Evolutionary conservation across 208 protist species (phyloP), one percentile per base, ranked within the genome.

Genomic region (Trypanosoma scelopori): DNA sequence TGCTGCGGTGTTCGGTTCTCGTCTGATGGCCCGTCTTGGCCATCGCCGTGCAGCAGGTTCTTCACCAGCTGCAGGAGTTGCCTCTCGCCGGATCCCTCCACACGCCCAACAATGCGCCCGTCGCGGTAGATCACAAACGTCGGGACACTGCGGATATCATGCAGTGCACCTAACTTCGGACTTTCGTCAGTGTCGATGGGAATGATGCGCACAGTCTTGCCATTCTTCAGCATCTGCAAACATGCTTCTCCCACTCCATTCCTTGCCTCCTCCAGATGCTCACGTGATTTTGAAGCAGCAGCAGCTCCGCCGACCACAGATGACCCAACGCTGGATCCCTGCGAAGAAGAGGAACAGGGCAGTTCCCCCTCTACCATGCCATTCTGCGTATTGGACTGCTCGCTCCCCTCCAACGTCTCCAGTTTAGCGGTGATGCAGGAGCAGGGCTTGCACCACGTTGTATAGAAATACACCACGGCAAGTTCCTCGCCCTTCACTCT

Each of bases 111-210:
- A 23, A 93, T 85, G 49, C 68, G 50, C 18, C 92, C 92, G 39
- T 88, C 50, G 12, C 76, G 63, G 76, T 93, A 94, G 9, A 74
- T 81, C 18, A 97, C 55, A 71, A 94, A 94, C 0, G 90, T 97
- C 1, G 92, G 92, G 16, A 97, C 55, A 62, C 85, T 92, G 41
- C 87, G 81, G 16, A 97, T 81, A 46, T 95, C 85, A 59, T 93
- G 86, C 51, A 95, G 67, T 6, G 88, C 88, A 2, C 79, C 90
- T 22, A 97, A 37, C 18, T 78, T 69, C 9, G 68, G 50, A 35
- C 89, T 88, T 27, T 78, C 78, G 64, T 92, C 84, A 7, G 89
- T 86, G 78, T 97, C 78, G 12, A 97, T 78, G 32, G 79, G 78
- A n/a, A 95, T 48, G 28, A 76, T 62, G 71, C 48, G 75, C 56